Evolutionary conservation across 345 rosid species (phyloP).

Genomic region (Bretschneidera sinensis): DNA sequence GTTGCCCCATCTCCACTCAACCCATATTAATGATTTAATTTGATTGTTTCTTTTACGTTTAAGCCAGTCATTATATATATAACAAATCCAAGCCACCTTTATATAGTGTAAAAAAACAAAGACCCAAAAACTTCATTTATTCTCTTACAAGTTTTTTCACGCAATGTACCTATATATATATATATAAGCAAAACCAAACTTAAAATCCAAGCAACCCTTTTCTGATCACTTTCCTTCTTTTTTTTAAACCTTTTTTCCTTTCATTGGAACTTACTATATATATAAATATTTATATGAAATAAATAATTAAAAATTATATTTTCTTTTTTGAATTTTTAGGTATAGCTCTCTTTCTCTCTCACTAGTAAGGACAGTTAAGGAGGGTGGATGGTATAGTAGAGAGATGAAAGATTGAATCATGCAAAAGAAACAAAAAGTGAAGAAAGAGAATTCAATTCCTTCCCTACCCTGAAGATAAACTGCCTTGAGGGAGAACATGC

Average conservation of each 20-base stretch:
- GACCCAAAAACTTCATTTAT: constrained; percentile 35
- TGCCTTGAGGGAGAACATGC: constrained; percentile 26
- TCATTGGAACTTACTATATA: neutral
- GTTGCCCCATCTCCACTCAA: constrained; percentile 76
- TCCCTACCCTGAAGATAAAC: constrained; percentile 44
- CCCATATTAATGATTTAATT: constrained; percentile 20
- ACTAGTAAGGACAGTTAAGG: constrained; percentile 7
- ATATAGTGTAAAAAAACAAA: constrained; percentile 20
- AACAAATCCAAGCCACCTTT: constrained; percentile 23
- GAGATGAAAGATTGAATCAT: neutral
- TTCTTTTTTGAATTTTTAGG: constrained; percentile 24
- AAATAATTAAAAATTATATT: neutral
- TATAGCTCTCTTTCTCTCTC: constrained; percentile 9
- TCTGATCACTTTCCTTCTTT: no score
- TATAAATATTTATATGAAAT: no score
- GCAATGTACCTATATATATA: constrained; percentile 12
- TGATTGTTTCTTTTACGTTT: constrained; percentile 8
- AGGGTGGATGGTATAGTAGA: neutral
- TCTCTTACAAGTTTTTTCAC: constrained; percentile 37
- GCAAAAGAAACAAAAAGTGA: constrained; percentile 33
- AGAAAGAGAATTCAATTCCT: constrained; percentile 51
- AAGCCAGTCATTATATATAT: constrained; percentile 1
- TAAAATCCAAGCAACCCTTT: constrained; percentile 56
- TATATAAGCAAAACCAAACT: constrained; percentile 35
- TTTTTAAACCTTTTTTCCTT: constrained; percentile 6